phyloP scores from a whole-genome alignment of 768 basidiomycete genomes.

The Kwoniella sp. region DNA sequence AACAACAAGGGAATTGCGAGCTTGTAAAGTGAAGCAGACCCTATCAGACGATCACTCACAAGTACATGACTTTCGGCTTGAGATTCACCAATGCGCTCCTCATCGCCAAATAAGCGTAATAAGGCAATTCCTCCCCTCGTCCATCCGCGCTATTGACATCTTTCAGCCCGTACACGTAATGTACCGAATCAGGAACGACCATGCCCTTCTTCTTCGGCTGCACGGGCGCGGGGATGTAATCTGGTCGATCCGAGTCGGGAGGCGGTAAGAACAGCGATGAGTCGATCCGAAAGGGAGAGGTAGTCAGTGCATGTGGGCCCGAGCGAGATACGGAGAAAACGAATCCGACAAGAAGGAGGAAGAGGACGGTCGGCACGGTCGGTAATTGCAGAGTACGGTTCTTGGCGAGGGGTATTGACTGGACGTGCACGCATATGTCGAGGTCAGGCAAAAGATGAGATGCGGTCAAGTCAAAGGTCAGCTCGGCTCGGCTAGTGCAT shows the following conservation, averaged over 20 bases:
- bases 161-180: constrained; percentile 57
- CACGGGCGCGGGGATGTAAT: constrained; percentile 38
- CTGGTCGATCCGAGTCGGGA: constrained; percentile 23
- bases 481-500: no score
- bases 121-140: constrained; percentile 53
- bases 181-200: constrained; percentile 53
- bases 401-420: constrained; percentile 18
- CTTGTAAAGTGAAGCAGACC: no score
- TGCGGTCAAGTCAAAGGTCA: background rate
- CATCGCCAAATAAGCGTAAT: constrained; percentile 57
- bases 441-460: no score
- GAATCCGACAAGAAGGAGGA: constrained; percentile 10
- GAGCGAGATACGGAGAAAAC: background rate
- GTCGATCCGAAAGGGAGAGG: constrained; percentile 37
- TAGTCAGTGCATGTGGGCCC: constrained; percentile 3
- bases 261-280: constrained; percentile 35
- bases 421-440: background rate
- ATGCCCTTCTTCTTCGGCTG: constrained; percentile 39
- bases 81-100: constrained; percentile 55
- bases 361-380: constrained; percentile 1
- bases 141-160: constrained; percentile 29
- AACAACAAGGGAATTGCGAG: no score
- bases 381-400: constrained; percentile 5
- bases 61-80: constrained; percentile 53
- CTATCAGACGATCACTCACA: constrained; percentile 41